Conservation (phyloP, 139 green algal species). For the Chlorella sorokiniana region DNA sequence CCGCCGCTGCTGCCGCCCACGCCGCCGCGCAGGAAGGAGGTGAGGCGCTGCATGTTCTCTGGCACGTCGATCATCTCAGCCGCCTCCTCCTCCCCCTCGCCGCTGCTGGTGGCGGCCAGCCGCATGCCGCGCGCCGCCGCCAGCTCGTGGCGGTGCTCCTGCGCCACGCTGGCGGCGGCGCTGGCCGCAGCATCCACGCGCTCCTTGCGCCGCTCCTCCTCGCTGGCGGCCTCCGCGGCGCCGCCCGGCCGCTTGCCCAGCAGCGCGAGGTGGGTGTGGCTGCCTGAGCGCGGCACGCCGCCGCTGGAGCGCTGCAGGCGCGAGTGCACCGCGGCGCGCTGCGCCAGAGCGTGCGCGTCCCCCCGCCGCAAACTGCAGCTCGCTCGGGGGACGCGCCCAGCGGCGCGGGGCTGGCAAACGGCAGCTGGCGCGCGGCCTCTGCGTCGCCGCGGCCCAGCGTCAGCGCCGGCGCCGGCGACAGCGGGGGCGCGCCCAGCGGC, state of each 20-base stretch:
- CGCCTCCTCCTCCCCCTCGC: not conserved
- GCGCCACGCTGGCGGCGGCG: not conserved
- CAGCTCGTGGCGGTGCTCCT: slow-evolving; percentile 20
- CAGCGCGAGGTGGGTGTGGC: slow-evolving; percentile 18
- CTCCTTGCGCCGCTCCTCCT: slow-evolving; percentile 8
- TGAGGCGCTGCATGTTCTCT: slow-evolving; percentile 28
- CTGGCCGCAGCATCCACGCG: not conserved
- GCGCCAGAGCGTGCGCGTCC: not conserved
- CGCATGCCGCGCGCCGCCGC: not conserved
- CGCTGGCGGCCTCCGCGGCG: not conserved
- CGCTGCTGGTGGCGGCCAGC: not conserved
- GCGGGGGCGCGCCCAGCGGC: not conserved
- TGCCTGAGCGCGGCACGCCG: slow-evolving; percentile 4
- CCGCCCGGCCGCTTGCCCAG: not conserved
- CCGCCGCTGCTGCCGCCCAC: not conserved
- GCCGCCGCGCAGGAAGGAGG: slow-evolving; percentile 9
- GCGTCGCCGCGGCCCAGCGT: not conserved
- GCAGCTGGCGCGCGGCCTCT: not conserved
- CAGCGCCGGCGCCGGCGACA: not conserved
- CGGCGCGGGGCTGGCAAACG: not conserved
- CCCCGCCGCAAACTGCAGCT: not conserved
- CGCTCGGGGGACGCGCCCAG: not conserved
- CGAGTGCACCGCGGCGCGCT: not conserved
- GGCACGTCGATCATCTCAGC: slow-evolving; percentile 26
- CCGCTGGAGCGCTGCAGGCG: not conserved